phyloP scores from a whole-genome alignment of 192 early-diverging fungal species.

The Coemansia sp. region DNA sequence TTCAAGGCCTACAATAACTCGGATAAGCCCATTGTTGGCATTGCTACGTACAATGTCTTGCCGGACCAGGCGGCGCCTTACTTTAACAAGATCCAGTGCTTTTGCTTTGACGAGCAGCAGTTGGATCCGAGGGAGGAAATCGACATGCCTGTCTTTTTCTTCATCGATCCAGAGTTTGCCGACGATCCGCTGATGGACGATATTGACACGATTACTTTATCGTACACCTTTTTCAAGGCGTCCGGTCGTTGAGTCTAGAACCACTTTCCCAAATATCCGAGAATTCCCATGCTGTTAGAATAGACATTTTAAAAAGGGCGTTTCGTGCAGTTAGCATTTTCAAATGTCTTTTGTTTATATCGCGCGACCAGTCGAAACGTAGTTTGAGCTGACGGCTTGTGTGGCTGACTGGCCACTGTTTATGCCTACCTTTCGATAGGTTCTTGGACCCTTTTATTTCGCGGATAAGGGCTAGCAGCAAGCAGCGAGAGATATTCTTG shows the following conservation, averaged over 20 bases:
- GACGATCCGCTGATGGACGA: constrained; percentile 95
- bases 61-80: constrained; percentile 91
- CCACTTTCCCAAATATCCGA: neutral
- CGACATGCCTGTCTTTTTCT: constrained; percentile 97
- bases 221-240: constrained; percentile 93
- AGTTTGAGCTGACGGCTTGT: neutral
- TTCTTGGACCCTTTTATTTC: neutral
- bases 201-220: constrained; percentile 87
- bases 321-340: neutral
- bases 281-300: too few relatives aligned
- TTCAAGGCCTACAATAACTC: constrained; percentile 90
- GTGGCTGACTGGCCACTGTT: constrained; percentile 1
- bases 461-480: neutral
- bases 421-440: neutral
- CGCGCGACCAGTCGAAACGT: neutral
- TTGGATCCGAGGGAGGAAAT: constrained; percentile 86
- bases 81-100: constrained; percentile 99
- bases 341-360: neutral
- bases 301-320: neutral
- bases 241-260: constrained; percentile 19
- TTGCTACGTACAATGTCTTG: constrained; percentile 96
- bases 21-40: constrained; percentile 86
- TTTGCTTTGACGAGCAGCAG: constrained; percentile 99
- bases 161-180: constrained; percentile 95
- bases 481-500: neutral